Percentiles rank a stretch among this genome's conserved stretches.
phyloP scores from a whole-genome alignment of 768 basidiomycete species.

The Amanita jacksonii region DNA sequence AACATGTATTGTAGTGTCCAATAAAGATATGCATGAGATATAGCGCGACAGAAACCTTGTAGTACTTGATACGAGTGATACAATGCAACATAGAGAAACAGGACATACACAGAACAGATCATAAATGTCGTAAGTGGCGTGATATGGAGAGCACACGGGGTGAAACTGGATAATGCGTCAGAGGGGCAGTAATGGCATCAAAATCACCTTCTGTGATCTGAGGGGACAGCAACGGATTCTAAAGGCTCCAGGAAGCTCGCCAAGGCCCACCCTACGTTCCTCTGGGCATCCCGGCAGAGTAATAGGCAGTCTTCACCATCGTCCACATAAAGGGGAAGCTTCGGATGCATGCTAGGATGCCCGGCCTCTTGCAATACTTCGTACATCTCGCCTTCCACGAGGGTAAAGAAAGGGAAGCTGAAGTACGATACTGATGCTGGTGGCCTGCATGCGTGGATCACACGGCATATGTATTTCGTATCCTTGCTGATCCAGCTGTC shows the following conservation, averaged over 20 bases:
- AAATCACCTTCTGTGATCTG: conserved; percentile 1
- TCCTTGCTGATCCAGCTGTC: conserved; percentile 38
- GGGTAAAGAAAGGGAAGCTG: conserved; percentile 66
- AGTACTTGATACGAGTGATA: background rate
- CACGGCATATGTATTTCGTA: conserved; percentile 56
- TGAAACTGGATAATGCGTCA: too few species aligned
- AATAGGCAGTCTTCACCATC: conserved; percentile 71
- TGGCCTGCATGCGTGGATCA: conserved; percentile 60
- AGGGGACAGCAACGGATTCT: conserved; percentile 14
- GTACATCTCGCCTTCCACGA: conserved; percentile 52
- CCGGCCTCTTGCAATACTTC: conserved; percentile 70
- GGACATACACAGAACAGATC: too few species aligned
- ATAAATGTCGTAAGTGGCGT: background rate
- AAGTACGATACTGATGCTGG: conserved; percentile 58
- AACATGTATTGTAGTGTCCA: conserved; percentile 1
- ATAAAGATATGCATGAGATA: conserved; percentile 4
- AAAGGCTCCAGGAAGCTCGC: conserved; percentile 73
- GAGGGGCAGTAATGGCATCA: background rate
- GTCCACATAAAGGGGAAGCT: conserved; percentile 71
- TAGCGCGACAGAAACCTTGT: background rate
- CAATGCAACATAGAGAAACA: conserved; percentile 3
- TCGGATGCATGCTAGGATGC: conserved; percentile 64
- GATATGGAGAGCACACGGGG: background rate
- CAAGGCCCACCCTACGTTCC: conserved; percentile 68
- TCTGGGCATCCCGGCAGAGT: conserved; percentile 48